Percentiles rank a stretch among this genome's conserved stretches.
Conservation (phyloP, 2,329 filamentous ascomycete species). For the Lanzia echinophila region DNA sequence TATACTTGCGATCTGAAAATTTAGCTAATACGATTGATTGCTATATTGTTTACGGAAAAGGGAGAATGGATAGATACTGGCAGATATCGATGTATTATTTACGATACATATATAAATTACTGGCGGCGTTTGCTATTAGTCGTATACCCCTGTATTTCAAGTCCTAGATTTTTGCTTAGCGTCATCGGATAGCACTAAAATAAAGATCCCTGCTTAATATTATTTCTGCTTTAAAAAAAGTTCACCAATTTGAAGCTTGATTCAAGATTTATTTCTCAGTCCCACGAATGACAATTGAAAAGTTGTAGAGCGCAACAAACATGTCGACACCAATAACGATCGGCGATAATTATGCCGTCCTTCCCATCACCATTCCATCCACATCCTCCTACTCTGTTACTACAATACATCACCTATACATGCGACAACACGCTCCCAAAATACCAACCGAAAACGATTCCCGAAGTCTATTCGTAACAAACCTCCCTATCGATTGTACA, state of each 20-base stretch:
- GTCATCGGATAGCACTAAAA: conserved; percentile 20
- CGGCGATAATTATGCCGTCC: conserved; percentile 24
- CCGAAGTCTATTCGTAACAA: conserved; percentile 84
- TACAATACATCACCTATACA: conserved; percentile 78
- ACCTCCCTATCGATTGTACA: conserved; percentile 79
- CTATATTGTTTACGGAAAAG: not conserved
- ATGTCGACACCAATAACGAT: conserved; percentile 19
- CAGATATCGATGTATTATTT: not conserved
- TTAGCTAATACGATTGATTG: not conserved
- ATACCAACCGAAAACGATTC: conserved; percentile 65
- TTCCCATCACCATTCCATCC: conserved; percentile 26
- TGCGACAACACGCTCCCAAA: conserved; percentile 77
- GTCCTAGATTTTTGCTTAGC: conserved; percentile 16
- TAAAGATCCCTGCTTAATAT: conserved; percentile 17
- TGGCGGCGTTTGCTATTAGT: not conserved
- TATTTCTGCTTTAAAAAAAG: conserved; percentile 13
- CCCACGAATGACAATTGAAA: not conserved
- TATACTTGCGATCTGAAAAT: not conserved
- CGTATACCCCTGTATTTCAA: conserved; percentile 7
- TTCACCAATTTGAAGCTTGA: conserved; percentile 8
- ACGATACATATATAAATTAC: not conserved
- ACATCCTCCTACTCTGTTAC: conserved; percentile 52
- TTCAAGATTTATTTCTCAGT: not conserved
- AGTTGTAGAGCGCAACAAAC: not conserved
- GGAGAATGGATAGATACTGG: not conserved